Percentiles rank a stretch among this genome's conserved stretches.
Evolutionary conservation across 306 rosid species (phyloP).

Genomic region (Oemleria cerasiformis): DNA sequence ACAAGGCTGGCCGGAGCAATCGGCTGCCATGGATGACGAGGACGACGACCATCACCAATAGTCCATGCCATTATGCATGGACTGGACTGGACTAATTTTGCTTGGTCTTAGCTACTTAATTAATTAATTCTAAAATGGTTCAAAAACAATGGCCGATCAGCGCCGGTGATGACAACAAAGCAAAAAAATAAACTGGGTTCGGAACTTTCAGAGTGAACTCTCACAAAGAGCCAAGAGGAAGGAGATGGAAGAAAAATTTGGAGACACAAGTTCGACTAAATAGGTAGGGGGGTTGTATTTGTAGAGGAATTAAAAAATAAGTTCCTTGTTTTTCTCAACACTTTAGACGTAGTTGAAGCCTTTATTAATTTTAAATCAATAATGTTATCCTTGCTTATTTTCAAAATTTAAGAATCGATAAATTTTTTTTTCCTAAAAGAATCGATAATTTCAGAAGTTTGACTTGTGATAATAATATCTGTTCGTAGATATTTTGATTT

Average conservation of each 20-base stretch:
- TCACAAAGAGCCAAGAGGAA: conserved; percentile 8
- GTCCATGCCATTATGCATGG: conserved; percentile 33
- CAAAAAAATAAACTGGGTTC: background rate
- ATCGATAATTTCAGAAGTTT: too few relatives aligned
- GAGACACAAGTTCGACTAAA: background rate
- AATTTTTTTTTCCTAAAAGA: too few relatives aligned
- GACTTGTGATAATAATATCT: too few relatives aligned
- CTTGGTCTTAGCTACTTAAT: too few relatives aligned
- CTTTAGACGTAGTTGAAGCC: background rate
- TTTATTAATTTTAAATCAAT: background rate
- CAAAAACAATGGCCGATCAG: background rate
- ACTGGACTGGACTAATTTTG: background rate
- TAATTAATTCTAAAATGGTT: background rate
- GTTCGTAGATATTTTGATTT: too few relatives aligned
- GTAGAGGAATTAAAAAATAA: background rate
- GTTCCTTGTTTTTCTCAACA: conserved; percentile 18
- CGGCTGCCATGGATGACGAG: background rate
- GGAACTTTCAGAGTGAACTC: conserved; percentile 3
- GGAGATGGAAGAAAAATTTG: background rate
- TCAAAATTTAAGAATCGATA: too few relatives aligned
- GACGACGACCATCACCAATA: conserved; percentile 4
- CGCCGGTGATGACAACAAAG: background rate
- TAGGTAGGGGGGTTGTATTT: too few relatives aligned
- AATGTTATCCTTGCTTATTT: background rate
- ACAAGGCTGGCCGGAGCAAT: conserved; percentile 19